Evolutionary conservation across 257 asterid species (phyloP), one percentile per base, ranked within the genome.

Genomic region (Apocynum venetum): DNA sequence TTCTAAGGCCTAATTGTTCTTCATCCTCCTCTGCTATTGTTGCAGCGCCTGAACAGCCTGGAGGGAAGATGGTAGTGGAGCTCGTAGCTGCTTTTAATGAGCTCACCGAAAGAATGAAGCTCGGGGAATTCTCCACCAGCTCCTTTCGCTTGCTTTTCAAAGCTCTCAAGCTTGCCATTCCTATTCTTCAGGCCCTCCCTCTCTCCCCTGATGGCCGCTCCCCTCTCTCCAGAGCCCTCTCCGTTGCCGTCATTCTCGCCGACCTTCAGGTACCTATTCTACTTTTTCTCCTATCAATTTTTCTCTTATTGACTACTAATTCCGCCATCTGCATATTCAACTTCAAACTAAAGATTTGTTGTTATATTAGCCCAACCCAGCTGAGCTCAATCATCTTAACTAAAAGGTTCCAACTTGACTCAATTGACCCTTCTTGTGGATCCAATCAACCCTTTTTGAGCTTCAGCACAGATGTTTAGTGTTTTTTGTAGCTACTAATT

Each of bases 61-160:
- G 98, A 25, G 98, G 98, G 56, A 94, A 91, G 89, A 91, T 92
- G 97, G 96, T 92, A 72, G 96, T 90, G 76, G 96, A 94, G 79
- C 82, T 94, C 60, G 97, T 94, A 7, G 97, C 97, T 75, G 96
- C 97, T 19, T 94, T 92, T 88, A 94, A 93, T 64, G 92, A 92
- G 82, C 88, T 94, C 36, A 89, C 97, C 17, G 93, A 90, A 81
- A 87, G 97, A 80, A 94, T 87, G 95, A 87, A 83, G 61, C 82
- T 68, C 71, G 81, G 63, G 67, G 75, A 41, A 15, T 83, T 88
- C 49, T 88, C 97, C 14, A 86, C 82, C 73, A 87, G 90, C 78
- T 89, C 97, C 65, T 89, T 96, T 12, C 84, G 85, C 20, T 86
- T 92, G 87, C 89, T 94, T 43, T 94, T 94, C 84, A 88, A 90